Conservation (phyloP, 2,329 filamentous ascomycete genomes). For the Coniella vitis region DNA sequence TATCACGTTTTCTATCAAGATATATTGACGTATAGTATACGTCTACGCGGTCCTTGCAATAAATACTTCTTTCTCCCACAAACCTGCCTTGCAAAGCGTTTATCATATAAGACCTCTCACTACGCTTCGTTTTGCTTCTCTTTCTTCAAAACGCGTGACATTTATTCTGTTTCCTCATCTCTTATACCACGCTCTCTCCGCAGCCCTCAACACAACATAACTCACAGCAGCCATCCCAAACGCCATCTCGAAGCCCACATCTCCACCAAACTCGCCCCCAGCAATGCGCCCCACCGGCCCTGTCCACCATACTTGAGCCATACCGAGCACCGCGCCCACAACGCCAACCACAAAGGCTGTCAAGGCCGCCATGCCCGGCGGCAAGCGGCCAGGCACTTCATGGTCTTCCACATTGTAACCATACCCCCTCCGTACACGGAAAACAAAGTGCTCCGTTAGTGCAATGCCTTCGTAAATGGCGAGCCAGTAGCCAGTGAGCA, state of each 20-base stretch:
- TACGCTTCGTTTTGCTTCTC: no score
- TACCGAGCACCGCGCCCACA: constrained; percentile 60
- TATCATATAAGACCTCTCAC: no score
- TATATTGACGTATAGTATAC: no score
- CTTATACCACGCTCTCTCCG: constrained; percentile 34
- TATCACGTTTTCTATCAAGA: no score
- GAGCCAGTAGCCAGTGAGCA: constrained; percentile 65
- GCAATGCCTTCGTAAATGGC: constrained; percentile 65
- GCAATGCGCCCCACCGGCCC: constrained; percentile 60
- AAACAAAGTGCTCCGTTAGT: constrained; percentile 61
- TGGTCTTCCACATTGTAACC: constrained; percentile 56
- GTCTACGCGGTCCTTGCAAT: no score
- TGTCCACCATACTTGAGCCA: constrained; percentile 63
- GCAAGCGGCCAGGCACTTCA: constrained; percentile 49
- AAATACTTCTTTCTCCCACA: no score
- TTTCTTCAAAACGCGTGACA: no score
- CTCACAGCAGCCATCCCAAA: constrained; percentile 51
- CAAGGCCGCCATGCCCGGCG: constrained; percentile 56
- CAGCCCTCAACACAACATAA: constrained; percentile 44
- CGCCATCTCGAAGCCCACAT: constrained; percentile 53
- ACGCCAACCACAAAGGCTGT: constrained; percentile 58
- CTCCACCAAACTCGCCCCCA: constrained; percentile 40
- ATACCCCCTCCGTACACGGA: constrained; percentile 48
- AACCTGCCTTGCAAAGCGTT: no score
- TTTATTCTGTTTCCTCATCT: constrained; percentile 22